Conservation (phyloP, 2,329 filamentous ascomycete species). For the Claviceps paspali region DNA sequence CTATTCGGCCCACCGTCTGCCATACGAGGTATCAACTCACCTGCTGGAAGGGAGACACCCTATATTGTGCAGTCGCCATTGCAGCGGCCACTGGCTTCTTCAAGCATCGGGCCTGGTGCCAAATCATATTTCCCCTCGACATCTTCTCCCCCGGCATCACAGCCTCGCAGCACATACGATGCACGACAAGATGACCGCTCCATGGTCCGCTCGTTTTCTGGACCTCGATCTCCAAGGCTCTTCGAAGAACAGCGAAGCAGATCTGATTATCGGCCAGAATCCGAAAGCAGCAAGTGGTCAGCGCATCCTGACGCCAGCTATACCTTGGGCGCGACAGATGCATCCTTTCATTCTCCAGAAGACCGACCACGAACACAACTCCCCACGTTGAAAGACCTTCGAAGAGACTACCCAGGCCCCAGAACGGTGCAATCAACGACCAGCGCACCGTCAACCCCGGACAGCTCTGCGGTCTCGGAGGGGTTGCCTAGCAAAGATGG, state of each 20-base stretch:
- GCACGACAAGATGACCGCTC: constrained; percentile 26
- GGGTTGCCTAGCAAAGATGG: constrained; percentile 39
- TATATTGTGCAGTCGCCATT: constrained; percentile 30
- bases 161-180: constrained; percentile 32
- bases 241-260: constrained; percentile 23
- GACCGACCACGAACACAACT: constrained; percentile 22
- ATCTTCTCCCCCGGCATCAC: constrained; percentile 21
- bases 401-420: constrained; percentile 14
- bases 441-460: constrained; percentile 15
- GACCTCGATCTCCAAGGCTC: constrained; percentile 29
- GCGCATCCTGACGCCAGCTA: constrained; percentile 27
- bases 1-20: constrained; percentile 35
- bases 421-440: constrained; percentile 10
- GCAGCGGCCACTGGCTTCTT: constrained; percentile 28
- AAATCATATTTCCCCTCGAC: constrained; percentile 33
- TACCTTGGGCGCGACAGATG: constrained; percentile 26
- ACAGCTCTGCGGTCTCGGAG: constrained; percentile 22
- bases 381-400: constrained; percentile 20
- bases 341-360: constrained; percentile 17
- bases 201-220: constrained; percentile 21
- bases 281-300: constrained; percentile 23
- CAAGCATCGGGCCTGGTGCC: constrained; percentile 22
- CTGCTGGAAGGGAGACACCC: constrained; percentile 29
- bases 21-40: constrained; percentile 28
- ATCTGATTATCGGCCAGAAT: constrained; percentile 21